phyloP scores from a whole-genome alignment of 768 basidiomycete species.

The Mrakia frigida region DNA sequence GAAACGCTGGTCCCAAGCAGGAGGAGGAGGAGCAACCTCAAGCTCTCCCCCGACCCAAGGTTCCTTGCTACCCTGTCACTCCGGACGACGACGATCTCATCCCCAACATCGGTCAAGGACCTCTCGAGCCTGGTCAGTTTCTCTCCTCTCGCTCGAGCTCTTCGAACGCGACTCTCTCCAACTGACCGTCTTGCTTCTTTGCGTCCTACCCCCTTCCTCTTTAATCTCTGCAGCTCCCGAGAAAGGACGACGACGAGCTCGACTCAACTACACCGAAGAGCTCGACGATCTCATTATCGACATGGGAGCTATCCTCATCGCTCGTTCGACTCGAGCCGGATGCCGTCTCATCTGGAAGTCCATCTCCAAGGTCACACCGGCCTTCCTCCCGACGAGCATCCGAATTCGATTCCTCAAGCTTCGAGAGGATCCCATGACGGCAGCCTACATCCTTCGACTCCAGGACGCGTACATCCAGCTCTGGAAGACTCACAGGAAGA shows the following conservation, averaged over 20 bases:
- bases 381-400: slow-evolving; percentile 8
- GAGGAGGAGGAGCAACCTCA: neutral
- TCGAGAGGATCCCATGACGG: neutral
- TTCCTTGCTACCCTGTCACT: slow-evolving; percentile 7
- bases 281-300: slow-evolving; percentile 31
- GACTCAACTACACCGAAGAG: slow-evolving; percentile 29
- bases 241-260: slow-evolving; percentile 12
- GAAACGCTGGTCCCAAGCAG: neutral
- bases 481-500: slow-evolving; percentile 23
- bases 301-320: slow-evolving; percentile 27
- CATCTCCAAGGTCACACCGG: slow-evolving; percentile 8
- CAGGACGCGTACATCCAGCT: slow-evolving; percentile 24
- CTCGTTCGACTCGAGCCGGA: slow-evolving; percentile 17
- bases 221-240: neutral
- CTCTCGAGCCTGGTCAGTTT: neutral
- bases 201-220: too few species aligned
- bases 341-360: slow-evolving; percentile 22
- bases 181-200: neutral
- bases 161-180: too few species aligned
- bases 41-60: neutral
- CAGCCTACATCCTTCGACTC: slow-evolving; percentile 18
- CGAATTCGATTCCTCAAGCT: slow-evolving; percentile 27
- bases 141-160: too few species aligned
- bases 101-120: slow-evolving; percentile 11
- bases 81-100: slow-evolving; percentile 25